Evolutionary conservation across 371 early-diverging fungal species (phyloP).

Genomic region (Apophysomyces trapeziformis): DNA sequence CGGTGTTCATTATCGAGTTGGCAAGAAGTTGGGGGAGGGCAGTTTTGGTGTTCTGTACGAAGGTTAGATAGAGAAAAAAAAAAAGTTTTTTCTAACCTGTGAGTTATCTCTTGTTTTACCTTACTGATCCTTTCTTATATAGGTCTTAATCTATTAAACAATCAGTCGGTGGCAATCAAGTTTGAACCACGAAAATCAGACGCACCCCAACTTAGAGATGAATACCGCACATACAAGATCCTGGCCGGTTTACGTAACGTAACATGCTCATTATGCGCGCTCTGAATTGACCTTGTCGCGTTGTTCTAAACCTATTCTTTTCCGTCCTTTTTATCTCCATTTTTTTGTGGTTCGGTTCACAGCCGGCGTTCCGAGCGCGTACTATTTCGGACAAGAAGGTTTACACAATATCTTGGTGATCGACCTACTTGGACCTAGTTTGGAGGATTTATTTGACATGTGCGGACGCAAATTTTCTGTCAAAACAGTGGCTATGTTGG

Average conservation of each 20-base stretch:
- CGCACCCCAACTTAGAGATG: constrained; percentile 93
- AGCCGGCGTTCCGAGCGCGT: constrained; percentile 83
- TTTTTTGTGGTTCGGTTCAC: constrained; percentile 38
- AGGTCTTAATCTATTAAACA: constrained; percentile 78
- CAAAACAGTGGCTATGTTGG: constrained; percentile 93
- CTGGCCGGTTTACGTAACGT: constrained; percentile 73
- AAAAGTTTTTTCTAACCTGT: background rate
- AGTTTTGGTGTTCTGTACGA: constrained; percentile 95
- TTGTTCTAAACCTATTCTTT: constrained; percentile 1
- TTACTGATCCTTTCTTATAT: constrained; percentile 16
- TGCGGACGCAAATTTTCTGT: constrained; percentile 87
- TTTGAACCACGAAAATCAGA: constrained; percentile 94
- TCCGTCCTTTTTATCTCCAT: background rate
- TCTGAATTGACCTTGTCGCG: constrained; percentile 16
- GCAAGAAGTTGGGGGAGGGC: constrained; percentile 93
- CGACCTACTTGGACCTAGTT: constrained; percentile 91
- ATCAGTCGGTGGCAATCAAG: constrained; percentile 89
- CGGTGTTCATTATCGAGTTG: constrained; percentile 91
- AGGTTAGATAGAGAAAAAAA: constrained; percentile 58
- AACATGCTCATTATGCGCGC: constrained; percentile 53
- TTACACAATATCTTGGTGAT: constrained; percentile 90
- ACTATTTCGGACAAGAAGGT: constrained; percentile 94
- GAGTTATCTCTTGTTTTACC: constrained; percentile 4
- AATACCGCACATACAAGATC: constrained; percentile 90
- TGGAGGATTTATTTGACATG: constrained; percentile 95